Evolutionary conservation across 2,329 filamentous ascomycete genomes (phyloP).

Genomic region (Colletotrichum endophyticum): DNA sequence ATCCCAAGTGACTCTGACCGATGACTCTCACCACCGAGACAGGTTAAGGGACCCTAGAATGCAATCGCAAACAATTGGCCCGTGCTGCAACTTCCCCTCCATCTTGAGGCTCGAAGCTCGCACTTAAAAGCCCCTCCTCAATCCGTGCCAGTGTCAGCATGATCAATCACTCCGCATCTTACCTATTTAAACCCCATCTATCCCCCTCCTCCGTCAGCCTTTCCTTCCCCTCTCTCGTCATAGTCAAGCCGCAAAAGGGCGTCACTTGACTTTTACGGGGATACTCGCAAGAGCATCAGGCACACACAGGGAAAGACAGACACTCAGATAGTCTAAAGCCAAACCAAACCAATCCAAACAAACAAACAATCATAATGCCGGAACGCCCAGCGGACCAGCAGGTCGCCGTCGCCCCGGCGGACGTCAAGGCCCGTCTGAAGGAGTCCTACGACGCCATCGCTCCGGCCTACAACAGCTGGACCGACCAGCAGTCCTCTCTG

Average conservation of each 20-base stretch:
- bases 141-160: neutral
- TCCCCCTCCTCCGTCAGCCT: neutral
- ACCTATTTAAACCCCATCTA: neutral
- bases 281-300: neutral
- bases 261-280: neutral
- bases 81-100: neutral
- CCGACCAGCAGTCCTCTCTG: conserved; percentile 30
- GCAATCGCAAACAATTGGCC: neutral
- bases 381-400: neutral
- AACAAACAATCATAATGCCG: neutral
- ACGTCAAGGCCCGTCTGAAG: conserved; percentile 43
- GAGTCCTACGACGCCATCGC: conserved; percentile 45
- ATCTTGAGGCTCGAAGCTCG: neutral
- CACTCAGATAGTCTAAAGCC: neutral
- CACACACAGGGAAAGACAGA: neutral
- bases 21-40: neutral
- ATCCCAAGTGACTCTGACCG: neutral
- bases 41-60: neutral
- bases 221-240: neutral
- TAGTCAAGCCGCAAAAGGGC: neutral
- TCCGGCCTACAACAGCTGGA: conserved; percentile 44
- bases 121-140: neutral
- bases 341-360: neutral
- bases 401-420: neutral
- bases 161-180: neutral